Base-by-base conservation (phyloP, 2,329 filamentous ascomycete species). In the Colletotrichum lini region DNA sequence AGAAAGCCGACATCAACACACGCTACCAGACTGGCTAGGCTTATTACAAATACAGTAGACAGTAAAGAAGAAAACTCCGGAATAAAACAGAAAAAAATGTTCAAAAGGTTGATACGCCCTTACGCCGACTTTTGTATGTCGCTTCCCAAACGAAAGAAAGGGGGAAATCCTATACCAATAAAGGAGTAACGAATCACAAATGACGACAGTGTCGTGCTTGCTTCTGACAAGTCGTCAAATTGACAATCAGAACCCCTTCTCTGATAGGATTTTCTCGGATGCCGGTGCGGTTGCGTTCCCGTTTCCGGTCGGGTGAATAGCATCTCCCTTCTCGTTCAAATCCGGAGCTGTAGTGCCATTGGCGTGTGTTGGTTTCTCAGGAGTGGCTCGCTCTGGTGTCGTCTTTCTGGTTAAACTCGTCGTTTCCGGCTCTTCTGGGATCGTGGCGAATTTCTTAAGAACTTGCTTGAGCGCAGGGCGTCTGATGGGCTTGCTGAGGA, bases 401-500 rank as follows among this genome's bases (percentile, higher is more conserved):
- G 78, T 79, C 68, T 78, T 81, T 35, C 75, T 77, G 0, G 79
- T 79, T 47, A 80, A 49, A 44, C 81, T 80, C 5, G 80, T 70
- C 44, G 79, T 83, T 75, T 87, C 85, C 23, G 87, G 85, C 79
- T 95, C 93, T 78, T 96, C 94, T 0, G 88, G 89, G 40, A 96
- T 97, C 0, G 94, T 94, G 4, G 93, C 89, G 79, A 94, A 96
- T 78, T 94, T 94, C 78, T 92, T 94, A 15, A 97, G 85, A 0
- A 97, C 94, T 76, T 95, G 92, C 80, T 97, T 97, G 67, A 98
- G 85, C 6, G 93, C 93, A 1, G 93, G 94, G n/a, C 95, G 85
- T 59, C 93, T 89, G 74, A 98, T 97, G 0, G 90, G 90, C 76
- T 92, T 92, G 77, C 87, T 86, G 21, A 98, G 85, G 80, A 98